Base-by-base conservation (phyloP, 2,329 filamentous ascomycete genomes). In the Phialophora tarda region DNA sequence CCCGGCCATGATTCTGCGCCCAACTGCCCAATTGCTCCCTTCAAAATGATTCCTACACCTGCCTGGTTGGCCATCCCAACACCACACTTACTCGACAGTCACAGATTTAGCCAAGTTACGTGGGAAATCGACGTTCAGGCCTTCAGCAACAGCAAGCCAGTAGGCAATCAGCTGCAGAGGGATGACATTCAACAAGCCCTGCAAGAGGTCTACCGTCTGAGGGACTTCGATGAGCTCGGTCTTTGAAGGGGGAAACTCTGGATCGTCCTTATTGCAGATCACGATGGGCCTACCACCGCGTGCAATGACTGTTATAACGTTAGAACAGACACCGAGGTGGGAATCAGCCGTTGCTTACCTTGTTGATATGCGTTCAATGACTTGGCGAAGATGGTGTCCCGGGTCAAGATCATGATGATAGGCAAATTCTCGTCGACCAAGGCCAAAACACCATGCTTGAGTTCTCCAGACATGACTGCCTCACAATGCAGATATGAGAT, bases 331-430 rank as follows among this genome's bases (percentile, higher is more conserved):
- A n/a, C 26, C 5, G 56, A 78, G 56, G 51, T 17, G 14, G 32
- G 10, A 59, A 12, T 26, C 17, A 26, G 34, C 14, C 56, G 41
- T 23, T 41, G 75, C 85, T 78, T 84, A 91, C 90, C 89, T 85
- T 99, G 95, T 83, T 99, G 95, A 82, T 98, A 99, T 75, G 95
- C 95, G 80, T 99, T 99, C 76, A 99, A 86, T n/a, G 95, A 98
- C 85, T 99, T 99, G 79, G 91, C 91, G 84, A 99, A 99, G 77
- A 99, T 90, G 74, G 93, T 87, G 78, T 99, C 95, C 68, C 95
- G 91, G 62, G 95, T 99, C 69, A 99, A 86, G 77, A 99, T 98
- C 95, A 99, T 99, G 81, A 99, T 97, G 79, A 99, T 99, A 69
- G 95, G 95, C 44, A 99, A 88, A 82, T 97, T 94, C 86, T 99